Percentiles rank a stretch among this genome's conserved stretches.
Conservation (phyloP, 768 basidiomycete species). For the Phanerochaete sordida region DNA sequence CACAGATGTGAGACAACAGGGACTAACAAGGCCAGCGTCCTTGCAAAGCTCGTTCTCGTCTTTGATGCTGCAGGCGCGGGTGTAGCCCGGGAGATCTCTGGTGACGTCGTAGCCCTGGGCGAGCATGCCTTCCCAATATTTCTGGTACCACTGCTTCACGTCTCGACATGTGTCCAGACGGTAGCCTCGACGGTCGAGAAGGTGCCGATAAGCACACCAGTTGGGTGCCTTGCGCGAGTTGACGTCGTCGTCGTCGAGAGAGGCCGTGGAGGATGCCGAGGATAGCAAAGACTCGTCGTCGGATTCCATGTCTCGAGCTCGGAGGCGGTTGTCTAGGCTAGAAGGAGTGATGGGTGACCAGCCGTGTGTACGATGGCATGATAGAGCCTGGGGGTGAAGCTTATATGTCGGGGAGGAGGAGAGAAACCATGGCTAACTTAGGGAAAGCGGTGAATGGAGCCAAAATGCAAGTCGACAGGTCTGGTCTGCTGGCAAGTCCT, state of each 20-base stretch:
- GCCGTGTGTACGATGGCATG: constrained; percentile 7
- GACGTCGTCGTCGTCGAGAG: constrained; percentile 47
- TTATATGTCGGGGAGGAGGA: constrained; percentile 11
- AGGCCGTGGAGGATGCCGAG: constrained; percentile 44
- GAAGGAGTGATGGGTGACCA: constrained; percentile 1
- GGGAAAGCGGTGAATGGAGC: constrained; percentile 8
- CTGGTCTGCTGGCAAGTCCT: background rate
- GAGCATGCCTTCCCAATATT: constrained; percentile 24
- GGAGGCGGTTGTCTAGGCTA: constrained; percentile 4
- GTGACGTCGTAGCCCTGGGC: constrained; percentile 15
- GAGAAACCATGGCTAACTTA: constrained; percentile 7
- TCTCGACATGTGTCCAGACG: constrained; percentile 68
- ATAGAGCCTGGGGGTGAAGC: constrained; percentile 10
- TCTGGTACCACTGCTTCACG: constrained; percentile 55
- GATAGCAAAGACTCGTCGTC: constrained; percentile 22
- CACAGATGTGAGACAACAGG: background rate
- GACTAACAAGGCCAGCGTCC: constrained; percentile 66
- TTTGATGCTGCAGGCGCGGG: constrained; percentile 27
- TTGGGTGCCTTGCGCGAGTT: constrained; percentile 58
- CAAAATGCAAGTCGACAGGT: constrained; percentile 1
- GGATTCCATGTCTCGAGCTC: constrained; percentile 8
- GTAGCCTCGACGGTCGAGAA: constrained; percentile 50
- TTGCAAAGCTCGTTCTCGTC: constrained; percentile 64
- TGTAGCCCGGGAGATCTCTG: constrained; percentile 30
- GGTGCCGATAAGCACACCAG: constrained; percentile 53